Evolutionary conservation across 2,329 filamentous ascomycete genomes (phyloP).

Genomic region (Xylaria sp.): DNA sequence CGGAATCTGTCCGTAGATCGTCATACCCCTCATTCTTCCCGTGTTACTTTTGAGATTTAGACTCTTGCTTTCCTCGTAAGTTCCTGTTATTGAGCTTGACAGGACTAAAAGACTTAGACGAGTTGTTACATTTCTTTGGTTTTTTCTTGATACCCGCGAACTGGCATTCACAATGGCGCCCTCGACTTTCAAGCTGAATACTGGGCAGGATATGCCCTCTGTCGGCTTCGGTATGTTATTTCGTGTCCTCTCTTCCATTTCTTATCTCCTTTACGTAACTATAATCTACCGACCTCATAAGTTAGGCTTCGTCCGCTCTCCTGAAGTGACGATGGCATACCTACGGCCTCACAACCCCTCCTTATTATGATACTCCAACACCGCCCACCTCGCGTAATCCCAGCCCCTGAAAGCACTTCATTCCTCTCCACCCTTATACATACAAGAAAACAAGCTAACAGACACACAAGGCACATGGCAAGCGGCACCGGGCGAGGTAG

Average conservation of each 20-base stretch:
- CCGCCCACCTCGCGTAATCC: neutral
- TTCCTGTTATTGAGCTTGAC: no score
- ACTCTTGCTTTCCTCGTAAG: no score
- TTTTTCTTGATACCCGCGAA: slow-evolving; percentile 7
- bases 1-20: neutral
- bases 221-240: slow-evolving; percentile 61
- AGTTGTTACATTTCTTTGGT: slow-evolving; percentile 2
- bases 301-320: neutral
- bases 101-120: neutral
- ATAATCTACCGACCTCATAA: neutral
- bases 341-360: neutral
- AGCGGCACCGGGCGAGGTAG: slow-evolving; percentile 62
- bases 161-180: slow-evolving; percentile 53
- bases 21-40: neutral
- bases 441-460: slow-evolving; percentile 4
- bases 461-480: slow-evolving; percentile 64
- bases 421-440: neutral
- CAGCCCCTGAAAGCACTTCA: neutral
- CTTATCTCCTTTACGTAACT: neutral
- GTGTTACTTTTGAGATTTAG: neutral
- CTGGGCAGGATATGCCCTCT: slow-evolving; percentile 65
- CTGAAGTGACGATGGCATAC: neutral
- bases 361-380: neutral
- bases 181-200: slow-evolving; percentile 68
- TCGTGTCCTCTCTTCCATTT: neutral